A percentile compares a stretch with the other conserved stretches of the same genome.
Conservation (phyloP, 306 rosid species). For the Carpinus viminea region DNA sequence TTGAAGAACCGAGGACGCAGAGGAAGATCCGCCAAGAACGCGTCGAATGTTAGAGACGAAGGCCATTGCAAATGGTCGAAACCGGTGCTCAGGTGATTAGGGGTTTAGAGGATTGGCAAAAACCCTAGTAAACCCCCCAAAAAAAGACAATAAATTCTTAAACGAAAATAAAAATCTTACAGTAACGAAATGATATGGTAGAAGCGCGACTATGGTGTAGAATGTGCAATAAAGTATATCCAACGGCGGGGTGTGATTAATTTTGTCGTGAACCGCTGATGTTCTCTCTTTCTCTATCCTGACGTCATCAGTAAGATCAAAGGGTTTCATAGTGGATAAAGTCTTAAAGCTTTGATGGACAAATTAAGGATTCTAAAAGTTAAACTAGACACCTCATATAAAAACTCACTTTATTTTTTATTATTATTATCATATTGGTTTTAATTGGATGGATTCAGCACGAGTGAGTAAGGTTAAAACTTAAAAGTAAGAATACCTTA, state of each 20-base stretch:
- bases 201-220: background rate
- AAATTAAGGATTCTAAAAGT: background rate
- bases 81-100: background rate
- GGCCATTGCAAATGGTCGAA: conserved; percentile 42
- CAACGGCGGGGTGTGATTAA: no score
- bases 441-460: no score
- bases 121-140: conserved; percentile 13
- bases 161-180: background rate
- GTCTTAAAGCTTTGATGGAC: background rate
- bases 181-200: background rate
- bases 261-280: background rate
- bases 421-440: background rate
- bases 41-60: conserved; percentile 48
- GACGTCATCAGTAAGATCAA: background rate
- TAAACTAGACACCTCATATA: no score
- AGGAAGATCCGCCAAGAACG: conserved; percentile 39
- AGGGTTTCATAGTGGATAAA: background rate
- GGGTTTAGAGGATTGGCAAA: background rate
- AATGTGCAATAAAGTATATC: background rate
- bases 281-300: background rate
- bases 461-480: no score
- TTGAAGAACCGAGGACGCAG: conserved; percentile 36
- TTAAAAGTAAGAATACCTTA: no score
- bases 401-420: background rate
- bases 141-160: background rate